A percentile compares a stretch with the other conserved stretches of the same genome.
phyloP scores from a whole-genome alignment of 148 eudicot genomes.

The Chenopodium berlandieri region DNA sequence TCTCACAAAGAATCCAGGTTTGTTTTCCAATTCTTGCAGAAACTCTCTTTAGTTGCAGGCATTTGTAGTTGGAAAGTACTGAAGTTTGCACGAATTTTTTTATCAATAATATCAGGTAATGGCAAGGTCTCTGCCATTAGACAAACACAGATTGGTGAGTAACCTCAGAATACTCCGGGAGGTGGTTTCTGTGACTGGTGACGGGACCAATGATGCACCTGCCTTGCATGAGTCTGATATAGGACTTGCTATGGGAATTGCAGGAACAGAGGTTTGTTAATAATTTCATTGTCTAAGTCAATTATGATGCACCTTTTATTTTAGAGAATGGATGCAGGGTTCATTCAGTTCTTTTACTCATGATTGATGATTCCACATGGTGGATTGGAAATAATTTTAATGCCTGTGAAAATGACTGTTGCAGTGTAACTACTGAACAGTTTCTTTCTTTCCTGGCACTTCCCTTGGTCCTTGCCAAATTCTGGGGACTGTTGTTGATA shows the following conservation, averaged over 20 bases:
- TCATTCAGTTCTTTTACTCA: slow-evolving; percentile 2
- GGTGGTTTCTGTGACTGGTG: slow-evolving; percentile 55
- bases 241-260: slow-evolving; percentile 55
- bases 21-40: neutral
- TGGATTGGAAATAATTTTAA: neutral
- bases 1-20: slow-evolving; percentile 78
- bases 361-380: neutral
- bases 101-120: slow-evolving; percentile 30
- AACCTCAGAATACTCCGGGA: slow-evolving; percentile 36
- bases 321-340: neutral
- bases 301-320: neutral
- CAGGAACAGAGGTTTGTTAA: slow-evolving; percentile 50
- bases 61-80: neutral
- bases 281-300: neutral
- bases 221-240: slow-evolving; percentile 48
- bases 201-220: slow-evolving; percentile 57
- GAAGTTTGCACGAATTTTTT: neutral
- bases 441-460: neutral
- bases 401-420: slow-evolving; percentile 1
- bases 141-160: slow-evolving; percentile 37
- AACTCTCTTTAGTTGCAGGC: neutral
- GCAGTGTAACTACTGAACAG: neutral
- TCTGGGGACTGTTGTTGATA: neutral
- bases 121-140: slow-evolving; percentile 53
- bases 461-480: neutral